Evolutionary conservation across 129 eudicot genomes (phyloP).

Genomic region (Flaveria robusta): DNA sequence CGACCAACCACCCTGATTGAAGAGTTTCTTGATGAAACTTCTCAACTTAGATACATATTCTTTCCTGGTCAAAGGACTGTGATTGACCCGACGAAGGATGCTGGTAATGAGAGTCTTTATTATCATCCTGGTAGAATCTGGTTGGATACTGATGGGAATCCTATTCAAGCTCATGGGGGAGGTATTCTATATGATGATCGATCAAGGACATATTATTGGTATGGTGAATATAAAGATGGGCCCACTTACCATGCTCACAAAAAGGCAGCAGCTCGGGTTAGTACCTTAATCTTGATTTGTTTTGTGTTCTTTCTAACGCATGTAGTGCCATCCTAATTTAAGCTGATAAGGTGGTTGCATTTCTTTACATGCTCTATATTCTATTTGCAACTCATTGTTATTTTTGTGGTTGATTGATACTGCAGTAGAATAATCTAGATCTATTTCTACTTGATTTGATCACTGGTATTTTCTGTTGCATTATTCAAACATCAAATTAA

Average conservation of each 20-base stretch:
- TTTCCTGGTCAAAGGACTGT: slow-evolving; percentile 73
- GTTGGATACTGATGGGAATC: slow-evolving; percentile 96
- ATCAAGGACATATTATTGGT: slow-evolving; percentile 75
- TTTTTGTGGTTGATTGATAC: background rate
- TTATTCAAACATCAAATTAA: too few relatives aligned
- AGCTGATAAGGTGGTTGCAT: background rate
- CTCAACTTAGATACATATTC: slow-evolving; percentile 80
- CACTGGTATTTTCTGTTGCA: background rate
- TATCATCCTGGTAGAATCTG: slow-evolving; percentile 92
- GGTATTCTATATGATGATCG: slow-evolving; percentile 79
- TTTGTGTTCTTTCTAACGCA: background rate
- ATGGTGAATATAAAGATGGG: slow-evolving; percentile 95
- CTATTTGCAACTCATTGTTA: slow-evolving; percentile 11
- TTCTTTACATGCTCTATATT: background rate
- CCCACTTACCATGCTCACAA: slow-evolving; percentile 93
- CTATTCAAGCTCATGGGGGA: slow-evolving; percentile 99
- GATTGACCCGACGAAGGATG: slow-evolving; percentile 62
- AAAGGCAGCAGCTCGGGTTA: slow-evolving; percentile 93
- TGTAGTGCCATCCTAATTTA: background rate
- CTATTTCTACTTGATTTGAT: background rate
- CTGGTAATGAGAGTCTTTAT: slow-evolving; percentile 64
- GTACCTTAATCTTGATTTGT: slow-evolving; percentile 28
- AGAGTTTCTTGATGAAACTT: slow-evolving; percentile 89
- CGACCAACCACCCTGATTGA: slow-evolving; percentile 66
- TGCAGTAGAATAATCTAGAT: background rate